Percentiles rank a stretch among this genome's conserved stretches.
phyloP scores from a whole-genome alignment of 148 eudicot genomes.

The Camellia lanceoleosa region DNA sequence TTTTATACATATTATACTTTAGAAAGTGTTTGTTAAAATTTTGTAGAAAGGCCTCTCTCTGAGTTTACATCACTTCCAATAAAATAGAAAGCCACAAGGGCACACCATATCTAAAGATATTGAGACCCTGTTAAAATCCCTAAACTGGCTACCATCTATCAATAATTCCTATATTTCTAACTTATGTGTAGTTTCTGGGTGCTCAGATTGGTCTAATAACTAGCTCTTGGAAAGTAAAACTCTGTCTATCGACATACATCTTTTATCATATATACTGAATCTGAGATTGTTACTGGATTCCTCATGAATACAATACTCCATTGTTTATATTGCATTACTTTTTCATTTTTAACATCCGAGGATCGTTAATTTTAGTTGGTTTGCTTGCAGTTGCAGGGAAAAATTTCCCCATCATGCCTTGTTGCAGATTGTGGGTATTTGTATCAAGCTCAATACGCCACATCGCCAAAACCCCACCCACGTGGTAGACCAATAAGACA shows the following conservation, averaged over 20 bases:
- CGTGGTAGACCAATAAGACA: too few species aligned
- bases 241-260: not conserved
- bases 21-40: too few species aligned
- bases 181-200: not conserved
- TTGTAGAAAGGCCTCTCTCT: too few species aligned
- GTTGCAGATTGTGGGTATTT: conserved; percentile 28
- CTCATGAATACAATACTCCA: conserved; percentile 5
- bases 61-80: too few species aligned
- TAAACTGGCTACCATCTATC: not conserved
- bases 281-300: not conserved
- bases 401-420: conserved; percentile 47
- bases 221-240: not conserved
- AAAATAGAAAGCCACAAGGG: too few species aligned
- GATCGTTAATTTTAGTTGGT: not conserved
- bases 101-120: too few species aligned
- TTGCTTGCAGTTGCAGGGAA: conserved; percentile 53
- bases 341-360: not conserved
- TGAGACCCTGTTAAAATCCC: not conserved
- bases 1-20: too few species aligned
- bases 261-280: not conserved
- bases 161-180: not conserved
- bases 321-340: conserved; percentile 8
- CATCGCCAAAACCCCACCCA: too few species aligned
- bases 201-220: not conserved
- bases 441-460: too few species aligned